A percentile compares a stretch with the other conserved stretches of the same genome.
phyloP scores from a whole-genome alignment of 306 rosid genomes.

The Gynostemma pentaphyllum region DNA sequence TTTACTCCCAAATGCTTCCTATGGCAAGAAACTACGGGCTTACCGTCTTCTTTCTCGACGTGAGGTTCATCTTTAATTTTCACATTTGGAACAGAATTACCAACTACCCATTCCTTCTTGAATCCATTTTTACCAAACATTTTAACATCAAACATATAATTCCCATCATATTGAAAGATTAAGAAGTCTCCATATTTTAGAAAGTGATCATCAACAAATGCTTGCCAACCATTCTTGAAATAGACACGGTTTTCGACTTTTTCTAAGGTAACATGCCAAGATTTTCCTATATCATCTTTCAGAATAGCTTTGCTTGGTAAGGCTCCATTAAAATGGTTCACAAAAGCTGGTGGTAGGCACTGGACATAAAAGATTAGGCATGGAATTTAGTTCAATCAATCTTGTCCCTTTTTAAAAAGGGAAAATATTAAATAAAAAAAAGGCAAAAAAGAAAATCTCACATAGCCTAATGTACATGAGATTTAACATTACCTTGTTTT shows the following conservation, averaged over 20 bases:
- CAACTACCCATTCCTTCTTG: not conserved
- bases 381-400: not conserved
- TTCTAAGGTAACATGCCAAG: slow-evolving; percentile 16
- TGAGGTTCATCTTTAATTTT: slow-evolving; percentile 1
- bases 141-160: slow-evolving; percentile 11
- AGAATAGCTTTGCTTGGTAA: slow-evolving; percentile 10
- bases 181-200: slow-evolving; percentile 14
- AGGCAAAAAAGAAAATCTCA: too few species aligned
- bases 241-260: not conserved
- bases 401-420: not conserved
- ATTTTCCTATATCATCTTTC: slow-evolving; percentile 8
- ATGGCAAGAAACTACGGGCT: not conserved
- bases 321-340: slow-evolving; percentile 10
- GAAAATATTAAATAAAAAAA: too few species aligned
- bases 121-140: slow-evolving; percentile 9
- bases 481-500: not conserved
- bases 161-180: slow-evolving; percentile 18
- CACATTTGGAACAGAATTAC: not conserved
- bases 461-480: not conserved
- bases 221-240: slow-evolving; percentile 16
- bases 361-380: slow-evolving; percentile 1
- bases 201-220: slow-evolving; percentile 11
- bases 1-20: not conserved
- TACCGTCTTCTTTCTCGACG: not conserved
- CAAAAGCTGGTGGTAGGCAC: slow-evolving; percentile 20